Percentiles rank a stretch among this genome's conserved stretches.
Evolutionary conservation across 805 yeast genomes (phyloP).

Genomic region (Metschnikowia lochheadii): DNA sequence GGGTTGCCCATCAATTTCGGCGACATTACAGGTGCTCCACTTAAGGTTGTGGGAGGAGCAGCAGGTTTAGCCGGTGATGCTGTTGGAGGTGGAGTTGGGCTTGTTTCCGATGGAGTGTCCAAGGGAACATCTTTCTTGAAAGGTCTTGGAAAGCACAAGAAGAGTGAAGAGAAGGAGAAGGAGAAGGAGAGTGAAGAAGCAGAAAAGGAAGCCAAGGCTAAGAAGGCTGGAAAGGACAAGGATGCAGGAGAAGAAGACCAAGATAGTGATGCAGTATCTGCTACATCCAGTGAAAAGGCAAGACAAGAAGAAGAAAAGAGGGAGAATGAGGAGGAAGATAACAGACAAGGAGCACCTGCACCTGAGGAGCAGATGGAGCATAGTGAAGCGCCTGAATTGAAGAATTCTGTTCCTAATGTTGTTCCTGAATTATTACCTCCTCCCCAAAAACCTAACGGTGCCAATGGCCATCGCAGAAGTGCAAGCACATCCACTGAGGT

Average conservation of each 20-base stretch:
- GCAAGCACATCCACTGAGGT: slow-evolving; percentile 28
- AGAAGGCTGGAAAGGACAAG: slow-evolving; percentile 10
- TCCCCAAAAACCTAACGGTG: slow-evolving; percentile 33
- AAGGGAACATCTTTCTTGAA: slow-evolving; percentile 44
- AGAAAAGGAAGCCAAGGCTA: slow-evolving; percentile 2
- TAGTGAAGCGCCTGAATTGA: slow-evolving; percentile 14
- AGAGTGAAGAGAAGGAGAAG: slow-evolving; percentile 12
- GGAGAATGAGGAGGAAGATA: slow-evolving; percentile 7
- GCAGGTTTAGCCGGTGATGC: slow-evolving; percentile 41
- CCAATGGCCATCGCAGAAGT: slow-evolving; percentile 17
- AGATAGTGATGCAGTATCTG: slow-evolving; percentile 1
- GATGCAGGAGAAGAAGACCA: background rate
- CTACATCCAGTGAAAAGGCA: slow-evolving; percentile 4
- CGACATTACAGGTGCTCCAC: slow-evolving; percentile 42
- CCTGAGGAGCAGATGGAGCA: slow-evolving; percentile 14
- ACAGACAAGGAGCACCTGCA: slow-evolving; percentile 14
- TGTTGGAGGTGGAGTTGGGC: slow-evolving; percentile 44
- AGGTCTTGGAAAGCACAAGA: slow-evolving; percentile 25
- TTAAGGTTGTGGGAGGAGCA: slow-evolving; percentile 42
- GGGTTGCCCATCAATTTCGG: slow-evolving; percentile 41
- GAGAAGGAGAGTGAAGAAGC: slow-evolving; percentile 12
- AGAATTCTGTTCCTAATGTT: slow-evolving; percentile 31
- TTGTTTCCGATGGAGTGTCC: slow-evolving; percentile 43
- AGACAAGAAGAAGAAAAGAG: slow-evolving; percentile 4
- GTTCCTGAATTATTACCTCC: slow-evolving; percentile 32